Evolutionary conservation across 2,329 filamentous ascomycete genomes (phyloP).

Genomic region (Arthroderma sp.): DNA sequence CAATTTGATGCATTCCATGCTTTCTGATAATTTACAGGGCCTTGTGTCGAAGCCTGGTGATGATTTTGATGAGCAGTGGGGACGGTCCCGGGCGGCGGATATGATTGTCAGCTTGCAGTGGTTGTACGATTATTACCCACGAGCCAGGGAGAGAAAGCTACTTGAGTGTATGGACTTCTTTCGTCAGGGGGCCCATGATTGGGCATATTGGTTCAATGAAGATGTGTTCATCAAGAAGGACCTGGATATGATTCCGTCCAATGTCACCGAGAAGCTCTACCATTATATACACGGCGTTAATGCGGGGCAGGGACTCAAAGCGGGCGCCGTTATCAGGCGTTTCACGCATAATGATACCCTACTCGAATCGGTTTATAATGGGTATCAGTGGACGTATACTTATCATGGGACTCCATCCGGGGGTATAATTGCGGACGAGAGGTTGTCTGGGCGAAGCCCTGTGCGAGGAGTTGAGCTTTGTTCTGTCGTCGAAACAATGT

Average conservation of each 20-base stretch:
- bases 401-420: constrained; percentile 39
- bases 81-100: constrained; percentile 28
- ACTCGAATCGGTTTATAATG: constrained; percentile 27
- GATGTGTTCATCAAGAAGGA: constrained; percentile 26
- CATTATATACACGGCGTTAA: constrained; percentile 37
- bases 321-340: constrained; percentile 32
- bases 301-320: constrained; percentile 36
- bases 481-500: constrained; percentile 40
- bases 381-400: constrained; percentile 35
- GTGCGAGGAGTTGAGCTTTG: constrained; percentile 37
- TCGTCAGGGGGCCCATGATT: constrained; percentile 25
- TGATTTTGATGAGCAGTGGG: constrained; percentile 31
- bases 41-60: constrained; percentile 34
- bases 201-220: constrained; percentile 29
- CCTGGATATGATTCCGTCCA: constrained; percentile 19
- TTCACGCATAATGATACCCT: constrained; percentile 34
- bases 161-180: constrained; percentile 34
- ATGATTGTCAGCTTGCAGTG: constrained; percentile 37
- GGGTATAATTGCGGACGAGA: constrained; percentile 39
- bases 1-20: constrained; percentile 41
- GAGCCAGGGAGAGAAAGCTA: constrained; percentile 22
- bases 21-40: constrained; percentile 40
- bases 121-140: constrained; percentile 35
- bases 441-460: constrained; percentile 33
- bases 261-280: constrained; percentile 21